Conservation (phyloP, 257 asterid genomes). For the Solanum okadae region DNA sequence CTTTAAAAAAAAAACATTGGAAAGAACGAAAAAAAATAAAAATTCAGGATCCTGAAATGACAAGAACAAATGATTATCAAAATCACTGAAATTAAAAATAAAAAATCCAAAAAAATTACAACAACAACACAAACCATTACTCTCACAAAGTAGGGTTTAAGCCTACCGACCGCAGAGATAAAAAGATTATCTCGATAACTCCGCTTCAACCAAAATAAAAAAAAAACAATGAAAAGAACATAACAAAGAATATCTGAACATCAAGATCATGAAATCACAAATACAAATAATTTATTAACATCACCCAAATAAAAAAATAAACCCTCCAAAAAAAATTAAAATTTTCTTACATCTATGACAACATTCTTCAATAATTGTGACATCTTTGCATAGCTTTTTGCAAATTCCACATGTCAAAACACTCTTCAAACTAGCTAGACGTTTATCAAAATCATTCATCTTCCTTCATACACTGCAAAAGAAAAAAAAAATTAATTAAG, state of each 20-base stretch:
- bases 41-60: too few species aligned
- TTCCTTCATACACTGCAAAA: background rate
- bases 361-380: slow-evolving; percentile 7
- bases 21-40: too few species aligned
- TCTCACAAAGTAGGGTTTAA: background rate
- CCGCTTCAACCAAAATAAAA: too few species aligned
- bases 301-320: too few species aligned
- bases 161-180: too few species aligned
- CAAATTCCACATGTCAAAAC: slow-evolving; percentile 8
- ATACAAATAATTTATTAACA: background rate
- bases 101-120: too few species aligned
- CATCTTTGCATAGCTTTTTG: background rate
- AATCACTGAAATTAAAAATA: background rate
- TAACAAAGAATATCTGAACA: background rate
- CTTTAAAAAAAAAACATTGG: too few species aligned
- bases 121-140: too few species aligned
- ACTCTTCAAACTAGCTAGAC: background rate
- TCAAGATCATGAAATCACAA: background rate
- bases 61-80: background rate
- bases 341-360: slow-evolving; percentile 1
- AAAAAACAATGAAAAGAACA: too few species aligned
- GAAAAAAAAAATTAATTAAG: background rate
- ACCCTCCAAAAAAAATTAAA: background rate
- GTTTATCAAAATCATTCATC: background rate
- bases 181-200: too few species aligned